Base-by-base conservation (phyloP, 73 alveolate species). In the Breviolum minutum region DNA sequence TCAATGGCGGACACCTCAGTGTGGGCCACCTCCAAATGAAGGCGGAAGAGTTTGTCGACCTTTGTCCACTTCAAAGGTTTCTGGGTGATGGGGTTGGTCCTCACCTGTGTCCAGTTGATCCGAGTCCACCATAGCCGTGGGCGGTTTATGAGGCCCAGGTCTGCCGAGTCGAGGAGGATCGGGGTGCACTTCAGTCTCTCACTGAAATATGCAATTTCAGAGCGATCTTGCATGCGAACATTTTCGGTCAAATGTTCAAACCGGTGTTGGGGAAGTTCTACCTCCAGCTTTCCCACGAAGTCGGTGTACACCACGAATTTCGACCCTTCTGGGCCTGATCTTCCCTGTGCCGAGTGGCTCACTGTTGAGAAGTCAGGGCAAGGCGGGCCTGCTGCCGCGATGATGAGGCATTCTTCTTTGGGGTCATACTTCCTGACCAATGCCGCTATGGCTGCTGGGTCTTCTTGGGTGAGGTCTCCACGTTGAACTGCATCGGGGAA, bases 61-160 rank as follows among this genome's bases (percentile, higher is more conserved):
- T 85, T 60, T n/a, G 64, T 16, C 94, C 94, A 85, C 30, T 29
- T 2, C 79, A 85, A 63, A 6, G 61, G 79, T 19, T 27, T 2
- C 16, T 16, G 13, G n/a, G 76, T 27, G 80, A 9, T 8, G 29
- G 94, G 94, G 32, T 63, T 11, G 76, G 54, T 2, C 22, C 10
- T 30, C 60, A 6, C 8, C 30, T 4, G 27, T 6, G 48, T 0
- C 94, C 94, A 85, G 17, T 85, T 29, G 24, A 62, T 12, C 14
- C 94, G 64, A 7, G 29, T 20, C 94, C 94, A 85, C 94, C 94
- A 85, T 9, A 85, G 40, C 2, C 76, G 77, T 16, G 64, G 94
- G 6, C 76, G 27, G 62, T 29, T 62, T 10, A 85, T 63, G 32
- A 82, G 9, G 19, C 94, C 94, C n/a, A 62, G n/a, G 79, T 85